Conservation (phyloP, 768 basidiomycete genomes). For the Calvatia gigantea region DNA sequence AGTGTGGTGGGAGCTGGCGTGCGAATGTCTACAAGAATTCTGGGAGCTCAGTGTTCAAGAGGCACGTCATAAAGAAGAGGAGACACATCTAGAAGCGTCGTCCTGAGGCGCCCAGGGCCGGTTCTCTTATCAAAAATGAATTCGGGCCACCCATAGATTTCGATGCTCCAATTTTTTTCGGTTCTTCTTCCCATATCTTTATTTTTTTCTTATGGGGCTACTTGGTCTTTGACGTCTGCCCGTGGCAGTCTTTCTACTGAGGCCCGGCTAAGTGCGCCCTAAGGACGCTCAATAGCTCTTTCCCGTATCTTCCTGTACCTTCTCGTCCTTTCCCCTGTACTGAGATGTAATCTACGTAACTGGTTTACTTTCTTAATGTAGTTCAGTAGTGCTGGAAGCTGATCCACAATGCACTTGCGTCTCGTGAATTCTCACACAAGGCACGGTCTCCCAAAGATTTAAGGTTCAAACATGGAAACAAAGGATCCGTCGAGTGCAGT, state of each 20-base stretch:
- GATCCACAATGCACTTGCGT: too few relatives aligned
- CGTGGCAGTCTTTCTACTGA: too few relatives aligned
- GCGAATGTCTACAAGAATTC: conserved; percentile 22
- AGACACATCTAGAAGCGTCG: neutral
- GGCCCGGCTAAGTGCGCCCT: too few relatives aligned
- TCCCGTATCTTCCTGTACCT: too few relatives aligned
- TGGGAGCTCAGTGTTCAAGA: conserved; percentile 1
- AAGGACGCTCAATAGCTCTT: too few relatives aligned
- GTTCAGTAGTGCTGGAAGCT: too few relatives aligned
- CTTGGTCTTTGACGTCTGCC: too few relatives aligned
- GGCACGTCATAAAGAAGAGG: conserved; percentile 1
- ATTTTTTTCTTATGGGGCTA: too few relatives aligned
- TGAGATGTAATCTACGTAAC: too few relatives aligned
- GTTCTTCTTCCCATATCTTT: neutral
- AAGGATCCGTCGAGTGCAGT: neutral
- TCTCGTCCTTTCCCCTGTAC: too few relatives aligned
- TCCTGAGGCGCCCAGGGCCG: conserved; percentile 19
- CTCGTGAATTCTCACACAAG: neutral
- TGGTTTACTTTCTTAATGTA: too few relatives aligned
- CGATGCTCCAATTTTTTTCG: neutral
- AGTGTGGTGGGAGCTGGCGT: conserved; percentile 33
- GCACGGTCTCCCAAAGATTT: neutral
- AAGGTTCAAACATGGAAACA: neutral
- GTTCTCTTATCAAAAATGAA: neutral
- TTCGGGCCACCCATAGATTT: neutral